phyloP scores from a whole-genome alignment of 352 stramenopile species.

The Phytophthora pini region DNA sequence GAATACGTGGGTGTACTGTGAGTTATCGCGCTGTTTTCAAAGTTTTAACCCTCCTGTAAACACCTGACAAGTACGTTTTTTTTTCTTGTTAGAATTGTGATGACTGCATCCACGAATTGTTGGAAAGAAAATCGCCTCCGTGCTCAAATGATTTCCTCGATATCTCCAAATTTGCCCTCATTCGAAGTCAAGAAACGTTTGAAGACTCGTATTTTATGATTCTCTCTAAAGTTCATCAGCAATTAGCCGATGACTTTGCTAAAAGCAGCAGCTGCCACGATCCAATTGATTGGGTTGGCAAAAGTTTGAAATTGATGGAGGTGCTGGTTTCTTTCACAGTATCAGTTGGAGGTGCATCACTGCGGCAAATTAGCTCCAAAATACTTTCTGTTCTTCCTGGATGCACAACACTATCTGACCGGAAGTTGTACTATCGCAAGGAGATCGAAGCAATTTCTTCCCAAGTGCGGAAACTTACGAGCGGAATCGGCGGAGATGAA shows the following conservation, averaged over 20 bases:
- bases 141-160: slow-evolving; percentile 11
- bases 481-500: slow-evolving; percentile 7
- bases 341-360: slow-evolving; percentile 19
- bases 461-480: slow-evolving; percentile 1
- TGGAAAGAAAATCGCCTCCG: background rate
- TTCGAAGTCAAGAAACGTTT: slow-evolving; percentile 14
- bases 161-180: slow-evolving; percentile 13
- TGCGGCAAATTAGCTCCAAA: slow-evolving; percentile 24
- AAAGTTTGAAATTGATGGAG: slow-evolving; percentile 35
- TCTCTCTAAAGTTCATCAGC: slow-evolving; percentile 42
- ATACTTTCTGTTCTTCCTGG: slow-evolving; percentile 29
- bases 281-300: slow-evolving; percentile 29
- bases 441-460: slow-evolving; percentile 19
- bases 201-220: slow-evolving; percentile 43
- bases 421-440: slow-evolving; percentile 20
- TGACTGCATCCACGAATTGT: slow-evolving; percentile 8
- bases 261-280: slow-evolving; percentile 6
- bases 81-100: slow-evolving; percentile 7
- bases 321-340: slow-evolving; percentile 33
- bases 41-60: too few species aligned
- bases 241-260: slow-evolving; percentile 16
- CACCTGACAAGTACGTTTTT: too few species aligned
- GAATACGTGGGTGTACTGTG: slow-evolving; percentile 11
- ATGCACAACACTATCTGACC: slow-evolving; percentile 7
- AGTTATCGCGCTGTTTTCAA: background rate